Base-by-base conservation (phyloP, 2,329 filamentous ascomycete genomes). In the Canariomyces notabilis region DNA sequence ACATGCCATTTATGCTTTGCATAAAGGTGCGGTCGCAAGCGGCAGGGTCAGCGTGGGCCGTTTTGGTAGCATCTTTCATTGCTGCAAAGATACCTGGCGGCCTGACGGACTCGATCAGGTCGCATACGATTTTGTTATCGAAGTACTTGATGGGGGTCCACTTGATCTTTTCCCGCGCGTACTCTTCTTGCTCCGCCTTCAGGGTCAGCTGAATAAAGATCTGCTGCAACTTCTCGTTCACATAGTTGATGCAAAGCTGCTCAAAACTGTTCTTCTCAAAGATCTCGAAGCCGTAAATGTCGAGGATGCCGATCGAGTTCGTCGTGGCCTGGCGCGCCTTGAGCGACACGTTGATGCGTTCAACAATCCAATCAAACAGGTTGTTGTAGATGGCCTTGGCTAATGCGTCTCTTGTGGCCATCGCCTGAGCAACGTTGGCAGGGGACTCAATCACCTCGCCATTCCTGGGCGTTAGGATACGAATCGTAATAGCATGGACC, bases 101-200 rank as follows among this genome's bases (percentile, higher is more conserved):
- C 44, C 90, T 77, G 63, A 85, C 82, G 62, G 94, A 87, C 67
- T 98, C 93, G 57, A 98, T 98, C 61, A 98, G 68, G 51, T 96
- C 93, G 65, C 93, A 98, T 47, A 98, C 93, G 38, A 98, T 85
- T 74, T 97, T 97, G 77, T 98, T 98, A 69, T 98, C 93, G 59
- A 97, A 98, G 69, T 97, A 98, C 61, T 93, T 94, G 75, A 98
- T 98, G 2, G 93, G 93, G 0, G 90, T 96, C 93, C 93, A 98
- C 63, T 95, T 83, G 63, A 98, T 98, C 73, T 97, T 84, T 67
- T 98, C 93, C 39, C 87, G 77, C 14, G 86, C 89, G 61, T 98
- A 98, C 66, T 98, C 93, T 58, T 98, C 93, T 70, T 98, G 93
- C 66, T 98, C 93, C 0, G 93, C 85, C 72, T 95, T 95, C 52